Conservation (phyloP, 352 stramenopile species). For the Phytophthora rubi region DNA sequence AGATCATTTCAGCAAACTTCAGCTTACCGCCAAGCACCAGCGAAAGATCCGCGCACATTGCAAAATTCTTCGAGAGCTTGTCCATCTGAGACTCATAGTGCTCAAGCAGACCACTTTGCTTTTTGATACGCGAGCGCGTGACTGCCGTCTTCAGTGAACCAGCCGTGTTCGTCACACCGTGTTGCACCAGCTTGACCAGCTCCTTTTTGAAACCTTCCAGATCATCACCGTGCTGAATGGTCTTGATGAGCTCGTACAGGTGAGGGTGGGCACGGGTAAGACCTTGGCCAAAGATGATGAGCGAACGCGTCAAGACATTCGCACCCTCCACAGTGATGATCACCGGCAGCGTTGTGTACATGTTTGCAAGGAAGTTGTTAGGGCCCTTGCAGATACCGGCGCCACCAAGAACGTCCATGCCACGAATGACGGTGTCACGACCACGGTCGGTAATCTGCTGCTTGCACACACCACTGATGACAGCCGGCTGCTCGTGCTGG, state of each 20-base stretch:
- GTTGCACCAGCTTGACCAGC: slow-evolving; percentile 94
- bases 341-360: slow-evolving; percentile 97
- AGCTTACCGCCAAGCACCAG: slow-evolving; percentile 97
- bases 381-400: slow-evolving; percentile 97
- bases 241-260: slow-evolving; percentile 97
- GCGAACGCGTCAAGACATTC: slow-evolving; percentile 97
- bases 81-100: slow-evolving; percentile 98
- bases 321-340: slow-evolving; percentile 98
- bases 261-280: slow-evolving; percentile 98
- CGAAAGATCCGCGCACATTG: slow-evolving; percentile 94
- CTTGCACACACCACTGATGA: slow-evolving; percentile 99
- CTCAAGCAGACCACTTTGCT: slow-evolving; percentile 81
- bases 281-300: slow-evolving; percentile 98
- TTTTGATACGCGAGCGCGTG: slow-evolving; percentile 92
- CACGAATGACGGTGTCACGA: slow-evolving; percentile 95
- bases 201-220: slow-evolving; percentile 94
- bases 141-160: slow-evolving; percentile 91
- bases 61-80: slow-evolving; percentile 97
- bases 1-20: slow-evolving; percentile 99
- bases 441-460: slow-evolving; percentile 98
- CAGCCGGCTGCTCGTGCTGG: slow-evolving; percentile 98
- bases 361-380: slow-evolving; percentile 96
- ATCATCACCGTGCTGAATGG: slow-evolving; percentile 95
- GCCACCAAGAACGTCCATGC: slow-evolving; percentile 97
- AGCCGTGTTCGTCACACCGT: slow-evolving; percentile 93